These are phyloP conservation scores for Pinus tabuliformis DNA, from an alignment of 75 land plant genomes.

Conservation along the genomic window DNA sequence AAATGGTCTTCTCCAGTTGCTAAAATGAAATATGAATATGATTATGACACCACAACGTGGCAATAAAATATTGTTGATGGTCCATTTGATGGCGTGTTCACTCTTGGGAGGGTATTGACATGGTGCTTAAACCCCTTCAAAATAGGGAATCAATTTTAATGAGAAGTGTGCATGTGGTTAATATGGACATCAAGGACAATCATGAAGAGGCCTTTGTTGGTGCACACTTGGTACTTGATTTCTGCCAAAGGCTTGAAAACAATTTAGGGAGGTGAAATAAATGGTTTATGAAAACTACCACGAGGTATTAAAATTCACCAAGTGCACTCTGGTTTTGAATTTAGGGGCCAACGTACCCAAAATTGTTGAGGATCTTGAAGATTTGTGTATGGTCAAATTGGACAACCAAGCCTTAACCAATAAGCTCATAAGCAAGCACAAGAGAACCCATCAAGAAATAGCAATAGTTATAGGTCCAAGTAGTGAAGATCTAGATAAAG, in stretches of 20 bases:
- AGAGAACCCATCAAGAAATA: no score
- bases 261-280: no score
- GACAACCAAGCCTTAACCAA: no score
- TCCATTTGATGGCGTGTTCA: constrained; percentile 81
- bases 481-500: no score
- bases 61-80: constrained; percentile 95
- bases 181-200: constrained; percentile 94
- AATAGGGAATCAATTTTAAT: constrained; percentile 68
- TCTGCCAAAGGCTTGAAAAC: constrained; percentile 53
- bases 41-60: constrained; percentile 85
- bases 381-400: no score
- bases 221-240: constrained; percentile 69
- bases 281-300: no score
- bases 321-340: no score
- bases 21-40: constrained; percentile 68
- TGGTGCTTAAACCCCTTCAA: constrained; percentile 88
- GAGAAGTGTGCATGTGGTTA: constrained; percentile 83
- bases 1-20: constrained; percentile 84
- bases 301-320: no score
- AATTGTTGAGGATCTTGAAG: no score
- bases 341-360: no score
- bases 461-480: no score
- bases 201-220: constrained; percentile 97
- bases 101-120: constrained; percentile 92
- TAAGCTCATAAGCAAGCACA: no score